Base-by-base conservation (phyloP, 2,329 filamentous ascomycete genomes). In the Seiridium unicorne region DNA sequence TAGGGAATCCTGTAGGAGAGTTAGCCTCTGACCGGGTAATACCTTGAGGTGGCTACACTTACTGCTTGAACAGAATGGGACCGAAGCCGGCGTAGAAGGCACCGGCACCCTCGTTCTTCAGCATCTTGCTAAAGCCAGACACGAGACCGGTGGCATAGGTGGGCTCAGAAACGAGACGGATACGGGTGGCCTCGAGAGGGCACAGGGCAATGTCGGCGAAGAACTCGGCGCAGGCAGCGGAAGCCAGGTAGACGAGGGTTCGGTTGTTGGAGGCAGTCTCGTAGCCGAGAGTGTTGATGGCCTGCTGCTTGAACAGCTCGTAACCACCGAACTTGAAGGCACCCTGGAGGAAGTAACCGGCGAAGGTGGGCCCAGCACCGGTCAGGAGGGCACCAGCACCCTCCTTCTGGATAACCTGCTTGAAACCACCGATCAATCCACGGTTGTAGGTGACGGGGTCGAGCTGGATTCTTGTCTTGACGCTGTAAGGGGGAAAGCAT, bases 291-390 rank as follows among this genome's bases (percentile, higher is more conserved):
- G 80, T 62, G 80, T 88, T 87, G 78, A 92, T 91, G 69, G 81
- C 82, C 77, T 91, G 88, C 79, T 90, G 85, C 86, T 92, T 92
- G 86, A 92, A 92, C 80, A 91, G 87, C 78, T 92, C 89, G 76
- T 92, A 92, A 76, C 89, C 89, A 74, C 89, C 89, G 77, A 91
- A 91, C 80, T 92, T 91, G 85, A 91, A 88, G 69, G 88, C 88
- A 73, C 89, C 89, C 80, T 91, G 89, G 66, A 91, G 85, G 85
- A 91, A 91, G 82, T 91, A 91, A 76, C 89, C 89, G 63, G 89
- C 88, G 68, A 84, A 84, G 72, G 89, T 91, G 67, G 89, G 89
- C 67, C 89, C 89, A 74, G 86, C 81, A 78, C 89, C 89, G 65
- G 89, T 91, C 75, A 88, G 78, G 70, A 91, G 83, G 73, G 88